A percentile compares a stretch with the other conserved stretches of the same genome.
Evolutionary conservation across 2,329 filamentous ascomycete species (phyloP).

Genomic region (Pseudogymnoascus sp.): DNA sequence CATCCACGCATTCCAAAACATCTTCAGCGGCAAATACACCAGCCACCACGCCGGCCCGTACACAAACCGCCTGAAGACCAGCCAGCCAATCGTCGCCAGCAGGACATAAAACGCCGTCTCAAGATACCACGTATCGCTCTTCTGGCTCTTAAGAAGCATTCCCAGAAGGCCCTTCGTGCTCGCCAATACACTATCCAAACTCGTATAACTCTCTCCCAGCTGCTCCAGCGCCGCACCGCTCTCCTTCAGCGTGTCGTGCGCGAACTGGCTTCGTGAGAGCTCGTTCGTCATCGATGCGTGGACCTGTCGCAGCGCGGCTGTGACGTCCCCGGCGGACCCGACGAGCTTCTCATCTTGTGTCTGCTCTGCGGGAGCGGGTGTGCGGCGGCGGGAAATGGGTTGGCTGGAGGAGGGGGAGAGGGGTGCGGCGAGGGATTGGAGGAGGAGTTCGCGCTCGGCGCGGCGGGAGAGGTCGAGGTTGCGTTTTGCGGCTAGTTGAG

Average conservation of each 20-base stretch:
- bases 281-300: constrained; percentile 81
- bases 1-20: constrained; percentile 51
- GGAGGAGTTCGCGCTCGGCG: constrained; percentile 67
- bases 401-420: constrained; percentile 22
- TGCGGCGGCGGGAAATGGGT: constrained; percentile 29
- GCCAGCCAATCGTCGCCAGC: constrained; percentile 68
- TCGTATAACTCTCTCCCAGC: constrained; percentile 71
- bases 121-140: constrained; percentile 97
- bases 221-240: constrained; percentile 74
- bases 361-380: constrained; percentile 23
- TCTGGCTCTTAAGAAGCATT: constrained; percentile 76
- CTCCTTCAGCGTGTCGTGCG: constrained; percentile 78
- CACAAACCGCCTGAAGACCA: constrained; percentile 73
- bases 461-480: constrained; percentile 65
- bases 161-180: constrained; percentile 67
- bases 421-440: constrained; percentile 51
- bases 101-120: constrained; percentile 83
- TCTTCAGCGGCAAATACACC: constrained; percentile 69
- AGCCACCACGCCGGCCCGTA: constrained; percentile 92
- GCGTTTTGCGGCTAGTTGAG: constrained; percentile 70
- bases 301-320: constrained; percentile 70
- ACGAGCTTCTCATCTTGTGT: constrained; percentile 62
- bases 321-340: constrained; percentile 74
- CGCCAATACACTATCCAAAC: constrained; percentile 67
- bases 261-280: constrained; percentile 78